These are phyloP conservation scores for Pseudonitzschia pungens DNA, from an alignment of 108 stramenopile species.

Conservation along the genomic window DNA sequence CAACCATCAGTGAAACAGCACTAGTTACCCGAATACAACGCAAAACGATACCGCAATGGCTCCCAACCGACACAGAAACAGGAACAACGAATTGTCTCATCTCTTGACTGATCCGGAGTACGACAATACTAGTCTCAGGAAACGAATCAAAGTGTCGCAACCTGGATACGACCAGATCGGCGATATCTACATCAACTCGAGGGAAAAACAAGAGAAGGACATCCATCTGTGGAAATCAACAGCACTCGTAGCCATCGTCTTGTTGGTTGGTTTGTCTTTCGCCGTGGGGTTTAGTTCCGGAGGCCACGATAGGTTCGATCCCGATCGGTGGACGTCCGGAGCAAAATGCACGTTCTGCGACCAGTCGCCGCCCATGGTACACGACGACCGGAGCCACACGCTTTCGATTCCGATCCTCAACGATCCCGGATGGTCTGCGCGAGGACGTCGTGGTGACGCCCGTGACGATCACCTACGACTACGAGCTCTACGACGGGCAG, in stretches of 20 bases:
- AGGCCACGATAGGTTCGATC: not conserved
- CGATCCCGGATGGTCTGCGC: not conserved
- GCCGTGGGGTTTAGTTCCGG: not conserved
- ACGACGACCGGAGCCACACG: not conserved
- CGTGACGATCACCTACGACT: constrained; percentile 4
- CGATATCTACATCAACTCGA: no score
- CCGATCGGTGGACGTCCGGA: not conserved
- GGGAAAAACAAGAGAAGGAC: no score
- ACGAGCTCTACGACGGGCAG: constrained; percentile 1
- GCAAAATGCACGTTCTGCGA: constrained; percentile 2
- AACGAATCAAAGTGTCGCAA: no score
- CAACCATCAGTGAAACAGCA: no score
- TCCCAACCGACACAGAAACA: no score
- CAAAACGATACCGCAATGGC: no score
- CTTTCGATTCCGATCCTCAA: not conserved
- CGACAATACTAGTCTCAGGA: no score
- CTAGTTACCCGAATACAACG: no score
- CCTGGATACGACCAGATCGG: no score
- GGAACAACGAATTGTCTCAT: no score
- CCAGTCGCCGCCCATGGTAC: not conserved
- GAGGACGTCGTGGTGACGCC: not conserved
- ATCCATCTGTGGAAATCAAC: not conserved
- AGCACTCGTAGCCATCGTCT: not conserved
- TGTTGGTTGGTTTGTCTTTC: not conserved
- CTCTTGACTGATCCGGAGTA: no score